Evolutionary conservation across 257 asterid species (phyloP).

Genomic region (Solanum dulcamara): DNA sequence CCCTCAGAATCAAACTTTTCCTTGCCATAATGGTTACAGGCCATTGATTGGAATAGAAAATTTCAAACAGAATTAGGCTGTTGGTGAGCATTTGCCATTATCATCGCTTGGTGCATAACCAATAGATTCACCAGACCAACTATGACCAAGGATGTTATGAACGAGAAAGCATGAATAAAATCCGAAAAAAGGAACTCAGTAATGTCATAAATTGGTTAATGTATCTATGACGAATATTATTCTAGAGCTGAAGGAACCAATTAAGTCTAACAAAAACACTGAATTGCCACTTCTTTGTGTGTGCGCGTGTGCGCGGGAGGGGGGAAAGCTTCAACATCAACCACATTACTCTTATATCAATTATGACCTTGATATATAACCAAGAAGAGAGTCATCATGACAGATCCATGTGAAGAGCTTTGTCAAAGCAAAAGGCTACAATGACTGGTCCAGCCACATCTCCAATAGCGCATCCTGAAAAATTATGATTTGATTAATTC

Average conservation of each 20-base stretch:
- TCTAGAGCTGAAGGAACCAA: background rate
- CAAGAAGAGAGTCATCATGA: conserved; percentile 5
- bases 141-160: background rate
- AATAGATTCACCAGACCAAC: background rate
- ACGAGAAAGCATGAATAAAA: background rate
- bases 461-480: conserved; percentile 71
- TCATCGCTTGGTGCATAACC: background rate
- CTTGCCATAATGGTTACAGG: background rate
- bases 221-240: background rate
- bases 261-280: background rate
- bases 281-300: background rate
- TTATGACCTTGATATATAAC: background rate
- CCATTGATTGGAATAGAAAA: background rate
- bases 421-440: conserved; percentile 43
- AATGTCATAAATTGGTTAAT: background rate
- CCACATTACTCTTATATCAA: background rate
- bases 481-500: background rate
- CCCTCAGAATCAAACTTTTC: background rate
- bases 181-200: background rate
- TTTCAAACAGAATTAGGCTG: background rate
- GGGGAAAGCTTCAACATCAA: background rate
- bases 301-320: background rate
- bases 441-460: conserved; percentile 73
- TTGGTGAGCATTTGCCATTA: background rate
- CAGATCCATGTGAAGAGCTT: conserved; percentile 19